Evolutionary conservation across 2,329 filamentous ascomycete genomes (phyloP), one percentile per base, ranked within the genome.

Genomic region (Cytospora schulzeri): DNA sequence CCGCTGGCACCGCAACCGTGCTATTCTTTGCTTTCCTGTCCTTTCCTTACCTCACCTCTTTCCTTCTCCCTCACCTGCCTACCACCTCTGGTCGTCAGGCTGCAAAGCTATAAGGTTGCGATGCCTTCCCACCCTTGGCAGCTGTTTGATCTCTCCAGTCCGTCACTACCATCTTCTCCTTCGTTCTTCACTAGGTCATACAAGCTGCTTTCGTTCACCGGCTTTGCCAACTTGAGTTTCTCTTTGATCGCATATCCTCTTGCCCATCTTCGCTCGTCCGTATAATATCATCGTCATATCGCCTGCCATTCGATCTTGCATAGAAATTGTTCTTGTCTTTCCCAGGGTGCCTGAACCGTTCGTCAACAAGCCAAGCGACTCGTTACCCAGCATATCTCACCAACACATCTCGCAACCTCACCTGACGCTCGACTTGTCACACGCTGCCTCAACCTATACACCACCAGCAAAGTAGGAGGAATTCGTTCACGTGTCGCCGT

Each of bases 81-180:
- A 55, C 64, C 61, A 55, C 64, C 61, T 60, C 60, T 64, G 66
- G 69, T 71, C 63, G 57, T 74, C 74, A 79, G 77, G 76, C 76
- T 78, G 69, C 76, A 74, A 74, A 71, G 67, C 74, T 85, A 85
- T 85, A 85, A 85, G 82, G 82, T 79, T 82, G 72, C 78, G 78
- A 83, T 83, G 76, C 73, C 80, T 79, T 79, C 45, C 74, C 74
- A 35, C 70, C 70, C 70, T 71, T 56, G 45, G 56, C 57, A 45
- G 62, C 51, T 62, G 50, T 63, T 52, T 56, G 51, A 45, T 65
- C 55, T 62, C 50, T 41, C 68, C 66, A 62, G 60, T 67, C 69
- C 62, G 60, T 67, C 69, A 69, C 68, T 69, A 66, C 73, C 68
- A 70, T 73, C 70, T 70, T 68, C 68, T 62, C 60, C 58, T 69